phyloP scores from a whole-genome alignment of 176 grass and related monocot genomes.

The Hordeum marinum region DNA sequence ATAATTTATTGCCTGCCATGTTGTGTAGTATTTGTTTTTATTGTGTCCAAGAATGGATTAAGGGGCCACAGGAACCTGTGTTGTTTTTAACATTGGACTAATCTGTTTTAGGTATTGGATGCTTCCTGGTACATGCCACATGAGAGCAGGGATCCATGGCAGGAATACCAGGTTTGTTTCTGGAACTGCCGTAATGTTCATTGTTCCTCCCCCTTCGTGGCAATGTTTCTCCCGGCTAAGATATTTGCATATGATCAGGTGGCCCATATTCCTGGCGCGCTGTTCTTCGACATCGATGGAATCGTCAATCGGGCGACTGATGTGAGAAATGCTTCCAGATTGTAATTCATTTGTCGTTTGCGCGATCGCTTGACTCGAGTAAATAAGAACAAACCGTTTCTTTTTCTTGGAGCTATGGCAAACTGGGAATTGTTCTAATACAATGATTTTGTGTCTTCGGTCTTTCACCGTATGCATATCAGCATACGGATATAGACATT shows the following conservation, averaged over 20 bases:
- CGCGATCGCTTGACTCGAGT: not conserved
- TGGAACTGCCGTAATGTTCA: not conserved
- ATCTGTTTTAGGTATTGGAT: constrained; percentile 68
- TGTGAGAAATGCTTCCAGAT: constrained; percentile 46
- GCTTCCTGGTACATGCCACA: constrained; percentile 94
- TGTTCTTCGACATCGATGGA: constrained; percentile 81
- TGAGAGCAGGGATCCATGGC: constrained; percentile 66
- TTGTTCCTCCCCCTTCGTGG: constrained; percentile 1
- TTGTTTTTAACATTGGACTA: not conserved
- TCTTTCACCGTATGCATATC: not conserved
- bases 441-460: not conserved
- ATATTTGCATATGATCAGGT: constrained; percentile 46
- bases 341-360: not conserved
- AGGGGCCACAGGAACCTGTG: not conserved
- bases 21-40: no score
- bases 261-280: constrained; percentile 64
- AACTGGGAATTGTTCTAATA: not conserved
- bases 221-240: constrained; percentile 24
- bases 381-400: not conserved
- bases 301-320: constrained; percentile 57
- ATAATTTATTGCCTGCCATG: no score
- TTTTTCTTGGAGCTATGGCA: not conserved
- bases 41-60: not conserved
- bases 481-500: not conserved
- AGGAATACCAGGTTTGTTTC: constrained; percentile 81